A percentile compares a stretch with the other conserved stretches of the same genome.
Evolutionary conservation across 106 monocot genomes (phyloP).

Genomic region (Iris macrosiphon): DNA sequence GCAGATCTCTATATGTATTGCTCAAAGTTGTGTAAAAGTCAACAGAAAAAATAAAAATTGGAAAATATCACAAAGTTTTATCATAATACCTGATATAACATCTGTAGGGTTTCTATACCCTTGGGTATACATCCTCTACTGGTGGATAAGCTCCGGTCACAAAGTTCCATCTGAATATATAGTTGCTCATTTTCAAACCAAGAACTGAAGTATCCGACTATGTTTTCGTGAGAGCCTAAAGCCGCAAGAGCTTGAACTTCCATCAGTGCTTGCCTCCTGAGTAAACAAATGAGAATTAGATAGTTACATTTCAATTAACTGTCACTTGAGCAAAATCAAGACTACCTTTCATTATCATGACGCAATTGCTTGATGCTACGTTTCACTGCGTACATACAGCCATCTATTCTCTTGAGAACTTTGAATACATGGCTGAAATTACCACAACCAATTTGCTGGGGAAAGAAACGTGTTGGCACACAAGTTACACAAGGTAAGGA

Average conservation of each 20-base stretch:
- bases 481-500: not conserved
- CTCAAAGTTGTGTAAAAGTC: not conserved
- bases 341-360: constrained; percentile 64
- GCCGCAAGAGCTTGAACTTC: constrained; percentile 98
- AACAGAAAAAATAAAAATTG: not conserved
- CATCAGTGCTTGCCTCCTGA: constrained; percentile 78
- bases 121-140: constrained; percentile 21
- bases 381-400: constrained; percentile 93
- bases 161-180: constrained; percentile 98
- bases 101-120: constrained; percentile 40
- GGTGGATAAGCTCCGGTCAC: constrained; percentile 60
- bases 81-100: constrained; percentile 64
- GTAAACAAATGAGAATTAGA: constrained; percentile 8
- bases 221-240: constrained; percentile 82
- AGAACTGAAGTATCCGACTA: constrained; percentile 83
- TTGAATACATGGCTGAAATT: constrained; percentile 95
- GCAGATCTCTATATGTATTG: too few relatives aligned
- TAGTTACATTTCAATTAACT: not conserved
- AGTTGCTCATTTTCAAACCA: constrained; percentile 97
- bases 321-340: not conserved
- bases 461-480: not conserved
- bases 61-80: not conserved
- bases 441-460: constrained; percentile 89
- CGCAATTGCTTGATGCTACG: constrained; percentile 57
- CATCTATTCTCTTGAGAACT: constrained; percentile 90